phyloP scores from a whole-genome alignment of 768 basidiomycete species.

The Tricholoma furcatifolium region DNA sequence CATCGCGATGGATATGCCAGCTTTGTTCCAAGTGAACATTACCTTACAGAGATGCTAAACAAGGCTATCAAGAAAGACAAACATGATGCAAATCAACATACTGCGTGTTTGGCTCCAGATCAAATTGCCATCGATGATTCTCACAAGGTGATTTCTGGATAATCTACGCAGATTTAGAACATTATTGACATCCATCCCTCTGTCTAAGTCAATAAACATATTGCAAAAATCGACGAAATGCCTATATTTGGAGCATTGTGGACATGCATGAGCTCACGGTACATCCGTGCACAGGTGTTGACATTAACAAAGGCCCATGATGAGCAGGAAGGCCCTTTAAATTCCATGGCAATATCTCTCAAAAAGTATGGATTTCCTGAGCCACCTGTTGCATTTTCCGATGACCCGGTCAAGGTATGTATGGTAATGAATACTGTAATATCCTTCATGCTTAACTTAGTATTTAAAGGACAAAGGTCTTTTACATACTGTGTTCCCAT shows the following conservation, averaged over 20 bases:
- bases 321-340: neutral
- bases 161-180: neutral
- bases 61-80: neutral
- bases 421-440: too few relatives aligned
- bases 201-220: constrained; percentile 24
- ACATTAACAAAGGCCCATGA: constrained; percentile 21
- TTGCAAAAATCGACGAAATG: constrained; percentile 20
- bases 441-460: too few relatives aligned
- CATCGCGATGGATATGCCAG: neutral
- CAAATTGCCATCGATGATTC: neutral
- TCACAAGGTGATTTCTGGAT: neutral
- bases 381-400: too few relatives aligned
- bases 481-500: constrained; percentile 2
- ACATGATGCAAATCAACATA: neutral
- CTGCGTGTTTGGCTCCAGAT: neutral
- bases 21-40: neutral
- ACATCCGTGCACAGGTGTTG: constrained; percentile 19
- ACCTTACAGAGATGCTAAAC: neutral
- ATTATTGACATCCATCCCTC: neutral
- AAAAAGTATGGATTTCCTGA: neutral
- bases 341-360: neutral
- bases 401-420: too few relatives aligned
- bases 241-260: constrained; percentile 21
- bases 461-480: constrained; percentile 7
- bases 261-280: constrained; percentile 22